phyloP scores from a whole-genome alignment of 768 basidiomycete species.

The Leccinum aurantiacum region DNA sequence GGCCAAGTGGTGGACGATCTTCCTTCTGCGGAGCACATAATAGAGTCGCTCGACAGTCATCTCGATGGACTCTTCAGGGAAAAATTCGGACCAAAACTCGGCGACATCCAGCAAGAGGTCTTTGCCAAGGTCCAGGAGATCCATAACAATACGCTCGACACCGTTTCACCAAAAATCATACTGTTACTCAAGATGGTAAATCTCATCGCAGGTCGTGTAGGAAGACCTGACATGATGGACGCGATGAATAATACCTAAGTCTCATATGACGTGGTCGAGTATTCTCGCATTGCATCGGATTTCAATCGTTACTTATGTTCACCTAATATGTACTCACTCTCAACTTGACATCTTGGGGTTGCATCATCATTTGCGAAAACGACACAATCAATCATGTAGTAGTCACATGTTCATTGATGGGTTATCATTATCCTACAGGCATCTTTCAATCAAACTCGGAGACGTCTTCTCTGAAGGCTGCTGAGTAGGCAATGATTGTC shows the following conservation, averaged over 20 bases:
- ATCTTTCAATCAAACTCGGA: constrained; percentile 69
- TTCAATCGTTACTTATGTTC: background rate
- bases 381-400: constrained; percentile 10
- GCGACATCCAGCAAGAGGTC: constrained; percentile 27
- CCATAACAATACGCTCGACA: constrained; percentile 23
- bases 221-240: constrained; percentile 17
- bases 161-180: constrained; percentile 27
- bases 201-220: constrained; percentile 29
- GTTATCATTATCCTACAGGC: background rate
- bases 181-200: constrained; percentile 32
- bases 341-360: background rate
- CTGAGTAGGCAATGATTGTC: constrained; percentile 86
- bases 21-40: constrained; percentile 32
- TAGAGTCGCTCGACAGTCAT: constrained; percentile 26
- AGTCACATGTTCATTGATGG: constrained; percentile 17
- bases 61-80: constrained; percentile 29
- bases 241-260: constrained; percentile 7
- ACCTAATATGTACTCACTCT: background rate
- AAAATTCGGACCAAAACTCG: constrained; percentile 20
- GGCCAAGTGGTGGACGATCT: constrained; percentile 13
- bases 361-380: constrained; percentile 5
- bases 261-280: background rate
- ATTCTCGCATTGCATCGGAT: background rate
- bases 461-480: constrained; percentile 76
- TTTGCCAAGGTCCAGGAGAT: constrained; percentile 22